Base-by-base conservation (phyloP, 768 basidiomycete genomes). In the Coprinellus aureogranulatus region DNA sequence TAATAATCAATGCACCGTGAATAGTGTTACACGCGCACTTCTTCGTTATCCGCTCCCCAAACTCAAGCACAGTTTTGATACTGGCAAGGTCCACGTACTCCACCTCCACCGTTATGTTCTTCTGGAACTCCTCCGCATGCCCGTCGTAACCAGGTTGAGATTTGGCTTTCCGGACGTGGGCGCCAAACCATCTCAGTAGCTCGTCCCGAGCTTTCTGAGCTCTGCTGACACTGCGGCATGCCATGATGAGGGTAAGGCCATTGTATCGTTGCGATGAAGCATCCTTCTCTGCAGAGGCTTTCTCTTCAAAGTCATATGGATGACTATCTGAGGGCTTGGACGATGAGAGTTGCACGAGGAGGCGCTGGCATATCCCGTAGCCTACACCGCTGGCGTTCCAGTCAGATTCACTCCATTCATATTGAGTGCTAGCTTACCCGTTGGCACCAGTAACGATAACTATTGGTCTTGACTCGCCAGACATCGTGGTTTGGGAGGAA, bases 291-390 rank as follows among this genome's bases (percentile, higher is more conserved):
- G 54, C 49, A 47, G 69, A 40, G 45, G 39, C 28, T n/a, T 16
- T 22, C 52, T 70, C 67, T n/a, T 70, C 65, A 60, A 77, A 76
- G 20, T 70, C 70, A 59, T 79, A 75, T 1, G 83, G 82, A 22
- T 69, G 65, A 1, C 81, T 78, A 62, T 90, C 86, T 12, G 78
- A 71, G 4, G 83, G 81, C 56, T 66, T 66, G 14, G 68, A 65
- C 41, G 76, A 74, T n/a, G 82, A 82, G 18, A 93, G 74, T 63
- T 92, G 87, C 62, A 77, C 70, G 45, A 94, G 77, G 6, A 94
- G 79, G 47, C 92, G 86, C 59, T 87, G 83, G 72, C 90, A 92
- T 44, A 90, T 87, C 12, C 89, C 90, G 67, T 88, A 89, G 16
- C 92, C 92, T 18, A 94, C 79, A 55, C 92, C 92, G 39, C 92